Conservation (phyloP, 371 early-diverging fungal species). For the Dinochytrium kinnereticum region DNA sequence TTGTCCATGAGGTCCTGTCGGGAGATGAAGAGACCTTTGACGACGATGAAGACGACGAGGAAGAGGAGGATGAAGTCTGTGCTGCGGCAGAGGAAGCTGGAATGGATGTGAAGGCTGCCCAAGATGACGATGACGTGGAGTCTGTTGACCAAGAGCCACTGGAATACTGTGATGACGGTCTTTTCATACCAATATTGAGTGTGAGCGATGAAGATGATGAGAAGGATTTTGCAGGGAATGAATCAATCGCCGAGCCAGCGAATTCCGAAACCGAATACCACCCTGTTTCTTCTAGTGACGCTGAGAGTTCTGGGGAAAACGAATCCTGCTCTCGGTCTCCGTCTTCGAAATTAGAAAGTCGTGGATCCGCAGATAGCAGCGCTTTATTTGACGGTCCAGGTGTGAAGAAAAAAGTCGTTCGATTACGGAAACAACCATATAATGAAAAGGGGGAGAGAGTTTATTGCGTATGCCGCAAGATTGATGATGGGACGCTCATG, state of each 20-base stretch:
- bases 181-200: too few species aligned
- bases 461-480: conserved; percentile 74
- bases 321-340: neutral
- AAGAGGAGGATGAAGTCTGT: conserved; percentile 5
- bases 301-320: neutral
- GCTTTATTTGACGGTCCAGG: neutral
- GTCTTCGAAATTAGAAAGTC: too few species aligned
- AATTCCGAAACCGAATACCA: neutral
- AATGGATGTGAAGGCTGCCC: neutral
- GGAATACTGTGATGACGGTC: too few species aligned
- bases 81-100: conserved; percentile 4
- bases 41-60: neutral
- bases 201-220: conserved; percentile 8
- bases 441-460: conserved; percentile 53
- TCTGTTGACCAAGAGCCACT: neutral
- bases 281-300: neutral
- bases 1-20: too few species aligned
- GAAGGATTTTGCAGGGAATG: neutral
- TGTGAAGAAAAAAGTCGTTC: conserved; percentile 14
- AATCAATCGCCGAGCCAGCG: neutral
- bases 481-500: conserved; percentile 77
- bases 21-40: neutral
- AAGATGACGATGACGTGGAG: conserved; percentile 2
- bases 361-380: neutral
- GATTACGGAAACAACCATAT: conserved; percentile 34